Conservation (phyloP, 1,284 basidiomycete genomes). For the Singerocomus inundabilis region DNA sequence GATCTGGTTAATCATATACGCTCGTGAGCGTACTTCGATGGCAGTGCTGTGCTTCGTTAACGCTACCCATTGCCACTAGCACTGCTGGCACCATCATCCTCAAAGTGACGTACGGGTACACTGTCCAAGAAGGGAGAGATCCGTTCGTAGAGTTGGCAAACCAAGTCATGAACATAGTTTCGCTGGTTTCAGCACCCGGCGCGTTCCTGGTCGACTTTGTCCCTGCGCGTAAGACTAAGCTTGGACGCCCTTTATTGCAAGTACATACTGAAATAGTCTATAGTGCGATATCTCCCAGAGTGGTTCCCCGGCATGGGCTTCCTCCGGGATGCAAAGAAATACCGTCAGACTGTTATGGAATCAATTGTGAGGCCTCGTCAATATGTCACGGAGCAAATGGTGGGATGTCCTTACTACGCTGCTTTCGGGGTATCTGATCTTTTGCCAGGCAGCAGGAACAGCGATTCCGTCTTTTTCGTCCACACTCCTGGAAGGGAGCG, state of each 20-base stretch:
- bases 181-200: conserved; percentile 16
- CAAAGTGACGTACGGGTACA: conserved; percentile 27
- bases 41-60: neutral
- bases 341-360: conserved; percentile 31
- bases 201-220: conserved; percentile 33
- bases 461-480: conserved; percentile 40
- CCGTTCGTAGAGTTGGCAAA: conserved; percentile 28
- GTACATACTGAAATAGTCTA: neutral
- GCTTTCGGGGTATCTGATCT: neutral
- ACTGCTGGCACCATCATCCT: conserved; percentile 17
- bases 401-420: conserved; percentile 12
- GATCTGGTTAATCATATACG: conserved; percentile 20
- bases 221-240: conserved; percentile 23
- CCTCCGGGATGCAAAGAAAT: conserved; percentile 39
- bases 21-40: conserved; percentile 19
- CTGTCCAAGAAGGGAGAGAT: conserved; percentile 25
- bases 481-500: conserved; percentile 7
- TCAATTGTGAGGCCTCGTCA: conserved; percentile 39
- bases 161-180: conserved; percentile 17
- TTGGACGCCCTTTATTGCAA: neutral
- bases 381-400: conserved; percentile 43
- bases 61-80: neutral
- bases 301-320: conserved; percentile 52
- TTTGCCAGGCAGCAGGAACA: conserved; percentile 37
- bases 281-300: conserved; percentile 44